Percentiles rank a stretch among this genome's conserved stretches.
Evolutionary conservation across 148 eudicot species (phyloP).

Genomic region (Rhododendron vialii): DNA sequence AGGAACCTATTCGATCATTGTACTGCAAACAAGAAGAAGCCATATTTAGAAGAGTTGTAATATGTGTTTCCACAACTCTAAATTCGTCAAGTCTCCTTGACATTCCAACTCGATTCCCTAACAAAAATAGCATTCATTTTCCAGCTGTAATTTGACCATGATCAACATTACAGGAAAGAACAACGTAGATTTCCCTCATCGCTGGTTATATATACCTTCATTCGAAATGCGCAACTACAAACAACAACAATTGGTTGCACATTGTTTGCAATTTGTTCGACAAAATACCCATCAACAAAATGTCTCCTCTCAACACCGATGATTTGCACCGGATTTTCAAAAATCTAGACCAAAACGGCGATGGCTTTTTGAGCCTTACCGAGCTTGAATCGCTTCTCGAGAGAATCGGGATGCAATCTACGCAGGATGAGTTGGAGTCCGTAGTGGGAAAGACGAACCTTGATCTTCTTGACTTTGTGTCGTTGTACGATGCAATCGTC

Average conservation of each 20-base stretch:
- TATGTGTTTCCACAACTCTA: background rate
- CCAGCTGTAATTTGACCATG: background rate
- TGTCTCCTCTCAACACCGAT: constrained; percentile 5
- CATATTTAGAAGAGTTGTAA: background rate
- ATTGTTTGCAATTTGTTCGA: background rate
- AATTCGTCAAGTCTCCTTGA: background rate
- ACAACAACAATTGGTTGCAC: background rate
- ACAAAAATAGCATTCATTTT: background rate
- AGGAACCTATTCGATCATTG: too few species aligned
- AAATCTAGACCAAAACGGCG: constrained; percentile 43
- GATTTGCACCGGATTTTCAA: constrained; percentile 38
- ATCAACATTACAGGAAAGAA: background rate
- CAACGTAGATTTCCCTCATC: background rate
- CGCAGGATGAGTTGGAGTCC: constrained; percentile 25
- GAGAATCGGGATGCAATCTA: constrained; percentile 18
- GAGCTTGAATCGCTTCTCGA: constrained; percentile 49
- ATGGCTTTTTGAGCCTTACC: constrained; percentile 43
- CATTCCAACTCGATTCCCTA: background rate
- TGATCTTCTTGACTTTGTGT: constrained; percentile 27
- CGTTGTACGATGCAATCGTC: constrained; percentile 31
- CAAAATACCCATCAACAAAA: background rate
- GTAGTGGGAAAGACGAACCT: constrained; percentile 37
- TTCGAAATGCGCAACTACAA: background rate
- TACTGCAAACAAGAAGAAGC: background rate
- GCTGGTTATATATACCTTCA: background rate